Base-by-base conservation (phyloP, 1,284 basidiomycete genomes). In the Cryptococcus depauperatus region DNA sequence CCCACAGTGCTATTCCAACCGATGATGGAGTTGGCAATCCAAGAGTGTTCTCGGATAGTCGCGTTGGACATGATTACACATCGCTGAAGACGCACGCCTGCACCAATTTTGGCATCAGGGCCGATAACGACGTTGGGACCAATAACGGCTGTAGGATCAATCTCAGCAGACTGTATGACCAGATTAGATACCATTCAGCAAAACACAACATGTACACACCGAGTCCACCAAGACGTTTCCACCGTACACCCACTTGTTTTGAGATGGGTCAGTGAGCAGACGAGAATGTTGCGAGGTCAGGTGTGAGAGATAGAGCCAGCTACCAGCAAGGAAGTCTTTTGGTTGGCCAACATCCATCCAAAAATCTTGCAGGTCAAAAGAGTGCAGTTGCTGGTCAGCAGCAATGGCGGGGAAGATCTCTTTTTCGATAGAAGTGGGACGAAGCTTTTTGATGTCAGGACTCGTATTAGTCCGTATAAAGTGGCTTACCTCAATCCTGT, bases 331-430 rank as follows among this genome's bases (percentile, higher is more conserved):
- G 64, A 61, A 73, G 55, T 74, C 73, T 60, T 76, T 76, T 46
- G 75, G 75, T 64, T 76, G 75, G 47, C 75, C 75, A 33, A 76
- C 70, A 57, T 76, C 75, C 74, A 75, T 75, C 75, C 75, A 76
- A 70, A 76, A 75, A 27, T 74, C 75, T 22, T 70, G 62, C 29
- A 76, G 68, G 62, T 76, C 75, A 60, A 69, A 75, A 13, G 72
- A 71, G 62, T 76, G 75, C 10, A 76, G 68, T 61, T 76, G 74
- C 19, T 63, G 57, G 55, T 75, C 75, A 26, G 62, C 62, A 28
- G 73, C 74, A 51, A 76, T 73, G 21, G 64, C 68, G 23, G 75
- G 75, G 74, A 76, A 76, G 55, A 74, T 70, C 57, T 76, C 75
- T 60, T 72, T 73, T 63, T 76, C 75, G 57, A 76, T 76, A 29